Percentiles rank a stretch among this genome's conserved stretches.
Conservation (phyloP, 768 basidiomycete species). For the Royoungia palumana region DNA sequence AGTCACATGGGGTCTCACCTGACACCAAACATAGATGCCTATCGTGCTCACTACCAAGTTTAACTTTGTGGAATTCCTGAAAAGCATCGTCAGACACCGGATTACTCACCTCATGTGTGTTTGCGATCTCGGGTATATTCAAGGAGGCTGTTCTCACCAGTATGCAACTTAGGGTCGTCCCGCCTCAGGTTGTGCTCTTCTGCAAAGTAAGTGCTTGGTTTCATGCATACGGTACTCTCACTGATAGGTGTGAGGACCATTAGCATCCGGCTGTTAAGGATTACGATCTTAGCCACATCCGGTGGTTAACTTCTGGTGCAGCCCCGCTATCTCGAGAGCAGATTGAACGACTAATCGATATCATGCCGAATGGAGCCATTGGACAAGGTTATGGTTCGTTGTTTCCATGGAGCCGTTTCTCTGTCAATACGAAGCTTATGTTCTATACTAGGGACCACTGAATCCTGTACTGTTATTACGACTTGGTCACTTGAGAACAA, state of each 20-base stretch:
- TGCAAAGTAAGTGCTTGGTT: slow-evolving; percentile 40
- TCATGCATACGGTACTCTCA: background rate
- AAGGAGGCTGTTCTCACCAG: background rate
- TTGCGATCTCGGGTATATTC: background rate
- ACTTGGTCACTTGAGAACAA: too few species aligned
- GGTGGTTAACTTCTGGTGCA: slow-evolving; percentile 44
- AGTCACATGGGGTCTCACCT: background rate
- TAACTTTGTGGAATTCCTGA: slow-evolving; percentile 42
- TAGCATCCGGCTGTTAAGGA: slow-evolving; percentile 41
- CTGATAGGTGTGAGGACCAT: background rate
- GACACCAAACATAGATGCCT: slow-evolving; percentile 40
- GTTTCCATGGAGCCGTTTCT: background rate
- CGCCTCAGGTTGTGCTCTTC: slow-evolving; percentile 47
- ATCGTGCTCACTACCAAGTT: slow-evolving; percentile 46
- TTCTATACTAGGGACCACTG: slow-evolving; percentile 73
- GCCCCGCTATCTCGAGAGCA: slow-evolving; percentile 55
- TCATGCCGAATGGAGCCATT: slow-evolving; percentile 50
- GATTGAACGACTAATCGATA: slow-evolving; percentile 40
- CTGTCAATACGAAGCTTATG: background rate
- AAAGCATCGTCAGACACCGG: slow-evolving; percentile 42
- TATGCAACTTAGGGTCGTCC: slow-evolving; percentile 36
- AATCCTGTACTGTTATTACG: slow-evolving; percentile 35
- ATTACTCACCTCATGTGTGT: slow-evolving; percentile 45
- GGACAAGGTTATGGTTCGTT: slow-evolving; percentile 45
- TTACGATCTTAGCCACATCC: slow-evolving; percentile 39